These are phyloP conservation scores for Diaporthe longicolla DNA, from an alignment of 2,329 filamentous ascomycete species.

Conservation along the genomic window DNA sequence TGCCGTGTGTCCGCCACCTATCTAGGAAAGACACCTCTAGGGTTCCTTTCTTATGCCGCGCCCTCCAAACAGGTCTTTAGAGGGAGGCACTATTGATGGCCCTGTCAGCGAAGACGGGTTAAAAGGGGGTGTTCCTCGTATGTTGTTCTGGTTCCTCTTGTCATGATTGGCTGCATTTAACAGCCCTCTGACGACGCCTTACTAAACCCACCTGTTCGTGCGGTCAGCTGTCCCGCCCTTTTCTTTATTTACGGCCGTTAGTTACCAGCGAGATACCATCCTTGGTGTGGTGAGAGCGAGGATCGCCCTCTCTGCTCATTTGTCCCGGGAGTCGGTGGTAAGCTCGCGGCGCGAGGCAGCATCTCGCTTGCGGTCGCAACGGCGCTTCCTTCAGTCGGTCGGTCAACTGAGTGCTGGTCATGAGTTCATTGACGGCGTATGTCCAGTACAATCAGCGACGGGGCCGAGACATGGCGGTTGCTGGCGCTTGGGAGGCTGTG, in stretches of 20 bases:
- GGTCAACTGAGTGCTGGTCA: not conserved
- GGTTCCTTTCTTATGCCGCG: too few relatives aligned
- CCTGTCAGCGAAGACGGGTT: not conserved
- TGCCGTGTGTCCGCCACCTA: too few relatives aligned
- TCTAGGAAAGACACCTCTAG: too few relatives aligned
- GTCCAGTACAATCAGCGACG: not conserved
- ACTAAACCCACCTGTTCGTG: not conserved
- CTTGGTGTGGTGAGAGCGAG: not conserved
- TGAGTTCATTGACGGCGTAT: not conserved
- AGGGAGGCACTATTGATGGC: not conserved
- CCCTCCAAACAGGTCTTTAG: not conserved
- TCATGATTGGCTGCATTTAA: not conserved
- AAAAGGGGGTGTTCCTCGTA: not conserved
- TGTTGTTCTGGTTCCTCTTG: not conserved
- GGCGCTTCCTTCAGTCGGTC: not conserved
- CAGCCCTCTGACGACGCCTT: not conserved
- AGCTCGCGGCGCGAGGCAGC: not conserved
- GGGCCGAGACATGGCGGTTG: not conserved
- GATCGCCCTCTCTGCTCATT: too few relatives aligned
- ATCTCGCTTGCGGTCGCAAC: not conserved
- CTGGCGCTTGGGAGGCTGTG: not conserved
- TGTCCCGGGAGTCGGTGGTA: not conserved
- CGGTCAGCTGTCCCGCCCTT: constrained; percentile 1
- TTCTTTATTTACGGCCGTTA: not conserved
- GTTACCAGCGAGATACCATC: not conserved